Evolutionary conservation across 106 monocot species (phyloP), one percentile per base, ranked within the genome.

Genomic region (Alisma plantagoaquatica): DNA sequence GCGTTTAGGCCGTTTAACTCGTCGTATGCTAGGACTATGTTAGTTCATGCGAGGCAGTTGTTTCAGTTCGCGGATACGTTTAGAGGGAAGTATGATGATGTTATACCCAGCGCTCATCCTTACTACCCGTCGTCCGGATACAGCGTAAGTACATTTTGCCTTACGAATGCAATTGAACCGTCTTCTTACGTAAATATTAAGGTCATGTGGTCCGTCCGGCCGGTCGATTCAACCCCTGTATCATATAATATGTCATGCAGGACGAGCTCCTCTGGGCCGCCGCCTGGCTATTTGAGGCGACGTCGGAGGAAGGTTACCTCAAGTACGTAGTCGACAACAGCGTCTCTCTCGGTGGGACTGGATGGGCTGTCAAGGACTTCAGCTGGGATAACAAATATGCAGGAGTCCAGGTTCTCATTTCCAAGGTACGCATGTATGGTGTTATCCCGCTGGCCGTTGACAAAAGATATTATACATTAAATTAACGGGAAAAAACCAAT

Each of bases 341-440:
- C 15, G 79, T 12, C 10, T 29, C 53, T 0, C 45, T 82, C 0
- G 80, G 88, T 29, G 94, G 88, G 26, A 89, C 77, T 28, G 81
- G 83, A 31, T 84, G 77, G 73, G 75, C 78, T 14, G 75, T 81
- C 1, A 78, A 51, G 14, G 94, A 96, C 21, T 96, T 96, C 78
- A 81, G 71, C 1, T 96, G 94, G 94, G 94, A 89, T 51, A 96
- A 81, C 84, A 96, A 96, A 46, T 96, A 84, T 64, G 94, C 94
- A 10, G 94, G 94, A 18, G 5, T 89, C 3, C 94, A 96, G 69
- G 59, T 87, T 27, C 77, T 94, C 52, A 62, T 94, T 9, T n/a
- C 87, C 24, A 94, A 94, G 87, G 93, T 87, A 57, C 2, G 16
- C 2, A 41, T 31, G 1, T n/a, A n/a, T n/a, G n/a, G n/a, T n/a